A percentile compares a stretch with the other conserved stretches of the same genome.
These are phyloP conservation scores for Oleoguttula mirabilis DNA, from an alignment of 495 filamentous ascomycete genomes.

Conservation along the genomic window DNA sequence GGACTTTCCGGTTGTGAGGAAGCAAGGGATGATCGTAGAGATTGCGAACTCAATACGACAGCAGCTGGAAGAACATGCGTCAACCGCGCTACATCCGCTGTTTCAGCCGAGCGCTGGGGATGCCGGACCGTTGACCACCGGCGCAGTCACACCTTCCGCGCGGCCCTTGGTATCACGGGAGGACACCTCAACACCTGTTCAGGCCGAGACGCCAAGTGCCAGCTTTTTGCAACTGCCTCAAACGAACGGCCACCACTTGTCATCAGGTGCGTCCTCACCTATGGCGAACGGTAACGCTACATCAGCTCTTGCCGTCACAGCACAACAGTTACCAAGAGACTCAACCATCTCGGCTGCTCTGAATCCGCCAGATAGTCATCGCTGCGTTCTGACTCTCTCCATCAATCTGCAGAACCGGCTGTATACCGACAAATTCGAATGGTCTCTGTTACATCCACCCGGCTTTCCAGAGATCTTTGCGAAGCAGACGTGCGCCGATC, in stretches of 20 bases:
- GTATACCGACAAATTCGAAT: slow-evolving; percentile 96
- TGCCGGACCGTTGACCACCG: slow-evolving; percentile 30
- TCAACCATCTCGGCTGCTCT: slow-evolving; percentile 37
- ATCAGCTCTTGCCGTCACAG: slow-evolving; percentile 30
- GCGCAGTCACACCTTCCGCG: slow-evolving; percentile 18
- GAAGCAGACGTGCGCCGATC: slow-evolving; percentile 77
- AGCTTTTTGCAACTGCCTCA: slow-evolving; percentile 11
- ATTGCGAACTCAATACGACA: slow-evolving; percentile 90
- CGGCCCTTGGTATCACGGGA: slow-evolving; percentile 32
- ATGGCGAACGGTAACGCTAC: slow-evolving; percentile 35
- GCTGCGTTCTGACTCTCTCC: slow-evolving; percentile 79
- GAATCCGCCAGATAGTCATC: slow-evolving; percentile 83
- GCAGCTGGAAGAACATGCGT: slow-evolving; percentile 92
- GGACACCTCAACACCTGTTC: slow-evolving; percentile 35
- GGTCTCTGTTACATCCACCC: slow-evolving; percentile 85
- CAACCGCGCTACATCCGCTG: slow-evolving; percentile 82
- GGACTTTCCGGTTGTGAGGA: slow-evolving; percentile 63
- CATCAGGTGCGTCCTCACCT: slow-evolving; percentile 37
- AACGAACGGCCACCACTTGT: slow-evolving; percentile 8
- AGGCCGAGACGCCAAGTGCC: slow-evolving; percentile 5
- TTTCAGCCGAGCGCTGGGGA: slow-evolving; percentile 55
- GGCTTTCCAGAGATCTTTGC: slow-evolving; percentile 90
- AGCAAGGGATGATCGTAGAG: slow-evolving; percentile 49
- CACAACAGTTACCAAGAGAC: slow-evolving; percentile 34
- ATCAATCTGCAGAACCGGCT: slow-evolving; percentile 87